Conservation (phyloP, 129 eudicot genomes). For the Saussurea involucrata region DNA sequence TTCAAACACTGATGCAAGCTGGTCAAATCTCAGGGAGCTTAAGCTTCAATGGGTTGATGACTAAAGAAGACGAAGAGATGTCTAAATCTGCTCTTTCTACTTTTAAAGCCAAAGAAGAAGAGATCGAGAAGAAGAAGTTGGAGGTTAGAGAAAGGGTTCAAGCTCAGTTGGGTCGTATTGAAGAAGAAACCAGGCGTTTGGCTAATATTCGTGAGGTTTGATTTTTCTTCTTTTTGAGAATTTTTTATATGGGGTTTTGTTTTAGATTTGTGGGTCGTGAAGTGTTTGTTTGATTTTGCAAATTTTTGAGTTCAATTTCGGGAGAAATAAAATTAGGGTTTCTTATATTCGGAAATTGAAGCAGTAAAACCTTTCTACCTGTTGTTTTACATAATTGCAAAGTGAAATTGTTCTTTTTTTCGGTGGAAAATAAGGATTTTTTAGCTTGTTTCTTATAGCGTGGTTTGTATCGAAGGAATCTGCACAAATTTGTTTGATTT, state of each 20-base stretch:
- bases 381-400: not conserved
- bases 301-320: slow-evolving; percentile 3
- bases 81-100: slow-evolving; percentile 81
- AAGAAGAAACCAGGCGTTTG: slow-evolving; percentile 84
- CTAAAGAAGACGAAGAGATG: slow-evolving; percentile 83
- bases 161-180: slow-evolving; percentile 87
- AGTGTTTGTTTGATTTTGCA: not conserved
- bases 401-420: not conserved
- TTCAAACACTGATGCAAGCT: slow-evolving; percentile 62
- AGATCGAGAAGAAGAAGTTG: slow-evolving; percentile 88
- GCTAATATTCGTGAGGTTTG: slow-evolving; percentile 87
- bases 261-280: not conserved
- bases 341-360: not conserved
- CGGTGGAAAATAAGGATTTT: slow-evolving; percentile 14
- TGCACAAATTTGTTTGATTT: slow-evolving; percentile 1
- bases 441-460: not conserved
- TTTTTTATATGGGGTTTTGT: not conserved
- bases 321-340: not conserved
- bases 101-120: slow-evolving; percentile 92
- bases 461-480: slow-evolving; percentile 18
- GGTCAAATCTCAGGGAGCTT: slow-evolving; percentile 76
- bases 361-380: not conserved
- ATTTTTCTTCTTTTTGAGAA: not conserved
- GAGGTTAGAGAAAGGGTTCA: slow-evolving; percentile 85
- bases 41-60: slow-evolving; percentile 71